Base-by-base conservation (phyloP, 2,329 filamentous ascomycete genomes). In the Botrytis tulipae region DNA sequence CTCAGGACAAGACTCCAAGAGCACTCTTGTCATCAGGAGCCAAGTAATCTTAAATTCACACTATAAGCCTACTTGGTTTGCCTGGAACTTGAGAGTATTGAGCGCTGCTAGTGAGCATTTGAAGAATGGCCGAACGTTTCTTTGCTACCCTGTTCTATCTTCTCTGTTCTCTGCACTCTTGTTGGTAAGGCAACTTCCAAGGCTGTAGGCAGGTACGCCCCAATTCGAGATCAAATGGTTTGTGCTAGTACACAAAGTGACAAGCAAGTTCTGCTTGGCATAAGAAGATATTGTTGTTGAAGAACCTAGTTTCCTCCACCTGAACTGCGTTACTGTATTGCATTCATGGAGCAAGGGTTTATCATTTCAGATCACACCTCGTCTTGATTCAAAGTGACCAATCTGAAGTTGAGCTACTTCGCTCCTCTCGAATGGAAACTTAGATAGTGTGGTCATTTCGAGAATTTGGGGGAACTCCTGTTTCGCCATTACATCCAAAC, bases 101-200 rank as follows among this genome's bases (percentile, higher is more conserved):
- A n/a, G 22, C 2, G 48, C 25, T 51, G 10, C 48, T 51, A 3
- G 22, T 10, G 0, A 51, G 5, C 10, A 51, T 51, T 51, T 51
- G 25, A n/a, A 3, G 48, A 2, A 51, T 51, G 48, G 5, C 25
- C 5, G 0, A 14, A 0, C 5, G 0, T 51, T n/a, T 25, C 22
- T 51, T n/a, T 7, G 6, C 48, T 51, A 14, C 48, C 4, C 25
- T n/a, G 25, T 25, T 25, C 25, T 51, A n/a, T n/a, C 10, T 25
- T 14, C 25, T 48, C 46, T 16, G 25, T 5, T 9, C 10, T 12
- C 25, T 51, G 25, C 48, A 54, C 12, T 54, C 12, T n/a, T 54
- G 25, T 16, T n/a, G 5, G 10, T n/a, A 7, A 7, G 5, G 25
- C 48, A n/a, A n/a, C 5, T 54, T 54, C 25, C 25, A 54, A 54